Base-by-base conservation (phyloP, 2,329 filamentous ascomycete genomes). In the Cryphonectria nitschkei region DNA sequence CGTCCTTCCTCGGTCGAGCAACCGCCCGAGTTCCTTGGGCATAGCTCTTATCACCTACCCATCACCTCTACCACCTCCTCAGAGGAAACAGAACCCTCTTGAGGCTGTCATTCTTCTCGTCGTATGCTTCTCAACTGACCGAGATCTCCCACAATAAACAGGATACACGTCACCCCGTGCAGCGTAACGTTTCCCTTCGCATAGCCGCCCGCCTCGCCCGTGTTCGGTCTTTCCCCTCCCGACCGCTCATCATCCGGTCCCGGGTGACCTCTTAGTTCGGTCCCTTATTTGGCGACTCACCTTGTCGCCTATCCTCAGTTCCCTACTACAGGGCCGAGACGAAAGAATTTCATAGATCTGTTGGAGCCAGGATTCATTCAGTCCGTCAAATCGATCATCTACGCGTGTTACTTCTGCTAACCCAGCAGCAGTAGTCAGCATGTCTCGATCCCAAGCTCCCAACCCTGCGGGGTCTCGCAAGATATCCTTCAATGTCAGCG, bases 401-500 rank as follows among this genome's bases (percentile, higher is more conserved):
- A 52, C 62, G 22, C 54, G 50, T 54, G 52, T 46, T 46, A 14
- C 52, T 5, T 34, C 13, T 37, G 37, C 39, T 3, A 29, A 61
- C 29, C 16, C 41, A 22, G 22, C 29, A 9, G 8, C 62, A 46
- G 32, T 34, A 61, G 37, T 37, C 74, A 79, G 72, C 77, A 89
- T 89, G 87, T 89, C 87, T 79, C 87, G 87, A 78, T 78, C 87
- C 71, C 83, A 85, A 77, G 81, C 86, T 75, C 87, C 85, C 77
- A 89, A 86, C 81, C 83, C 86, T 71, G 83, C 86, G 78, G 88
- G 88, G 77, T 91, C 90, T 77, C 89, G 96, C 81, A 99, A 98
- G 89, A 99, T 99, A 81, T 98, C 95, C 70, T 99, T 99, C 90
- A 99, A 99, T 80, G 96, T 99, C 74, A 98, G 95, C 79, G 96